Evolutionary conservation across 495 filamentous ascomycete genomes (phyloP), one percentile per base, ranked within the genome.

Genomic region (Podospora anserina): DNA sequence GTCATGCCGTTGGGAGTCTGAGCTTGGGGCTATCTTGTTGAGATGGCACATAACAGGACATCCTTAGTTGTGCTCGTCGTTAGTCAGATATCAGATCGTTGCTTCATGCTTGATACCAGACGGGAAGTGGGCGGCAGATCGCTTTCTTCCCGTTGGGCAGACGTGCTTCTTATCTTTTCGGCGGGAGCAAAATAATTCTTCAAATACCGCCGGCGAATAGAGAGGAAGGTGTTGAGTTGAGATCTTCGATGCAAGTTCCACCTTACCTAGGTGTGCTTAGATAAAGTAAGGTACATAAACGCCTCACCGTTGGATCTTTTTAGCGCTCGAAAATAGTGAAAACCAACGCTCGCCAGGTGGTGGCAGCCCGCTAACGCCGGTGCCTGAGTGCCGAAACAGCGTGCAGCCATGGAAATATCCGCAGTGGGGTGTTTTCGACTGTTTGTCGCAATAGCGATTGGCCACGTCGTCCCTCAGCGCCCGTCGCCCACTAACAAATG

Each of bases 371-470:
- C 55, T 58, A 26, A 26, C n/a, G 18, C 2, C 13, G 23, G 55
- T 58, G 55, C 55, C 55, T 58, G 55, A 58, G 55, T 58, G 55
- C 55, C 55, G 55, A 58, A 58, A 58, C 55, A 58, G 18, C 5
- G 6, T 58, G 6, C n/a, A 58, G 7, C 39, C 6, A 49, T 49
- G 39, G 39, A 49, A 49, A 49, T 49, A 49, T 49, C 39, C 9
- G 15, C 0, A 49, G 39, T 49, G 39, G 39, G 39, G 39, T 49
- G 39, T 49, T 49, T 49, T 49, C 0, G 39, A 11, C 13, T 49
- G 39, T 18, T 49, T 49, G 9, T 49, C 39, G 39, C 39, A 16
- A 16, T 49, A 49, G 39, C 39, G 9, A 49, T 49, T 49, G 39
- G 39, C 39, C 39, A 13, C 7, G 6, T 11, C 9, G 39, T 49